Evolutionary conservation across 1,139 yeast species (phyloP).

Genomic region (Suhomyces maxii): DNA sequence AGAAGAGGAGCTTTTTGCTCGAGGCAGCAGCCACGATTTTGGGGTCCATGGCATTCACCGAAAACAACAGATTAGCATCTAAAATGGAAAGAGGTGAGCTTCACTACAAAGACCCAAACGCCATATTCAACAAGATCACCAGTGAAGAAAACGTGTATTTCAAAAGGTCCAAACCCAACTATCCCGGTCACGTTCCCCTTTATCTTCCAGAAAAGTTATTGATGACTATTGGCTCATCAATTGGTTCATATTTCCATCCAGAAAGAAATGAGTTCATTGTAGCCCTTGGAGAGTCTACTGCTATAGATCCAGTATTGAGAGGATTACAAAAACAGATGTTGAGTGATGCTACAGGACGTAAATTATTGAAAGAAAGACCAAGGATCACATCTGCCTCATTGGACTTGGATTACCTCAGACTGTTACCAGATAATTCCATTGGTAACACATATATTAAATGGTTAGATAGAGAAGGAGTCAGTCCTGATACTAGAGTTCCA

Average conservation of each 20-base stretch:
- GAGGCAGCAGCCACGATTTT: conserved; percentile 19
- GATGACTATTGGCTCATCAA: conserved; percentile 71
- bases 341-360: conserved; percentile 70
- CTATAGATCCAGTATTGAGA: conserved; percentile 65
- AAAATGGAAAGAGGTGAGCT: conserved; percentile 57
- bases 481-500: conserved; percentile 90
- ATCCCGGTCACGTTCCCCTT: conserved; percentile 83
- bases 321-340: conserved; percentile 73
- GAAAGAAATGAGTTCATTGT: conserved; percentile 79
- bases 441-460: conserved; percentile 79
- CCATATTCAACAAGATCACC: conserved; percentile 29
- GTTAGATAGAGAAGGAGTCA: conserved; percentile 84
- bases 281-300: conserved; percentile 93
- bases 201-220: conserved; percentile 60
- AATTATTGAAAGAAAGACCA: conserved; percentile 76
- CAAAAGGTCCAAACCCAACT: conserved; percentile 48
- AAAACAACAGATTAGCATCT: conserved; percentile 54
- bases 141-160: conserved; percentile 30
- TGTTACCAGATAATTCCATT: conserved; percentile 67
- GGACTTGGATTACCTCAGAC: conserved; percentile 59
- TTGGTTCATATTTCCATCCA: conserved; percentile 85
- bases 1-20: conserved; percentile 13
- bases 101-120: conserved; percentile 42
- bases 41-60: conserved; percentile 38
- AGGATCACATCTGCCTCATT: conserved; percentile 74